Conservation (phyloP, 1,284 basidiomycete genomes). For the Marasmius fiardii region DNA sequence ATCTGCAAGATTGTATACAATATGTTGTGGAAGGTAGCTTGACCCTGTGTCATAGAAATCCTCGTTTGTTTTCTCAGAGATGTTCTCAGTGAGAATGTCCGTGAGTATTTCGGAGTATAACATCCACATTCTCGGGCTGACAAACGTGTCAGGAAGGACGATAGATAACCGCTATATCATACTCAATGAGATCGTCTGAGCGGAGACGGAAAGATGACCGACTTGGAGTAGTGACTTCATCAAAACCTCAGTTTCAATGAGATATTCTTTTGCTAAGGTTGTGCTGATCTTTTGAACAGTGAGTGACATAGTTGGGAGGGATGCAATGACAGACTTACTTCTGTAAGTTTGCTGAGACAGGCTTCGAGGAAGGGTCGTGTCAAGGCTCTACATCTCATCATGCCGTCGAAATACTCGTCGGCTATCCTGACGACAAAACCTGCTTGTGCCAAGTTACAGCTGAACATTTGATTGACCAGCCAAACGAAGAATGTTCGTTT, state of each 20-base stretch:
- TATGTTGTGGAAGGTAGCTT: constrained; percentile 41
- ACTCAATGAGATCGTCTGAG: background rate
- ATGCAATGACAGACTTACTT: constrained; percentile 42
- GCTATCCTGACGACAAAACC: constrained; percentile 77
- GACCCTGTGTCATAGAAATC: constrained; percentile 34
- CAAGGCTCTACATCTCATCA: constrained; percentile 65
- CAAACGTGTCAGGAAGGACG: constrained; percentile 64
- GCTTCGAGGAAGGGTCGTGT: constrained; percentile 65
- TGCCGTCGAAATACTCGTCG: constrained; percentile 77
- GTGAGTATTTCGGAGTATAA: constrained; percentile 44
- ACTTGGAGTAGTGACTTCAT: constrained; percentile 61
- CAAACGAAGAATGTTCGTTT: constrained; percentile 78
- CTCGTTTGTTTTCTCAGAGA: constrained; percentile 29
- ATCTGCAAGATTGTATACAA: constrained; percentile 45
- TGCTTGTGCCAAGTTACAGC: constrained; percentile 81
- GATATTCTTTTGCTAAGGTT: constrained; percentile 47
- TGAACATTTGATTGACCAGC: constrained; percentile 76
- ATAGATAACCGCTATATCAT: constrained; percentile 56
- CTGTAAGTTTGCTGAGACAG: constrained; percentile 62
- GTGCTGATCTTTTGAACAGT: constrained; percentile 42
- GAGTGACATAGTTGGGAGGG: background rate
- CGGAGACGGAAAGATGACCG: constrained; percentile 11
- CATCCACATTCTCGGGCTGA: constrained; percentile 70
- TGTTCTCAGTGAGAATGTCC: constrained; percentile 40
- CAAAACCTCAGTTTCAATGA: constrained; percentile 53